Base-by-base conservation (phyloP, 1,284 basidiomycete species). In the Cronartium quercuum region DNA sequence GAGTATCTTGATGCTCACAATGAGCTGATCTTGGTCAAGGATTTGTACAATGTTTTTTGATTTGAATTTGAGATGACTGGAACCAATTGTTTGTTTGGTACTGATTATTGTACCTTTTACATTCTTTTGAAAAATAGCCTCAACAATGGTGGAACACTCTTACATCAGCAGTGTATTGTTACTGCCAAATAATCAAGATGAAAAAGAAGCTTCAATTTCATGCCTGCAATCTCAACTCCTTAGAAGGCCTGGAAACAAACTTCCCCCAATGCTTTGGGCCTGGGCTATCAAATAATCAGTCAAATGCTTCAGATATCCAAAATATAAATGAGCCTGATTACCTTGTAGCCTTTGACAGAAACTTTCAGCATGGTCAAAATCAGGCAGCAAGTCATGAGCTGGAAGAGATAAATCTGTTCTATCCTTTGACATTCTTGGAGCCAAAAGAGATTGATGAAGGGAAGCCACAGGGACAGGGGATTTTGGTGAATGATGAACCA, bases 1-100 rank as follows among this genome's bases (percentile, higher is more conserved):
- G 66, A 68, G 37, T 68, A 55, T n/a, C 38, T 68, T 5, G 66
- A 68, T 68, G 42, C 66, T 18, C 9, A 37, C 12, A 68, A 68
- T 58, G 47, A 44, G n/a, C 21, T 68, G 6, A 68, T 68, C 21
- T 58, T 57, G 47, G 51, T 35, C 3, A 6, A 44, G 6, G 57
- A 35, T 2, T 6, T 35, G 18, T n/a, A 12, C 13, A 5, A n/a
- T 15, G 18, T 35, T 21, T 7, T 2, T 13, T 29, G 38, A 37
- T n/a, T 0, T 2, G 15, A 10, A 47, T 13, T 35, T 35, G 38
- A 35, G 55, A 13, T 37, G 57, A 34, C 18, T 44, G 4, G 62
- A 65, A 13, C 7, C 35, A 65, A 37, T n/a, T 38, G 38, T 34
- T 38, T 44, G 6, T 35, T 37, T 3, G 21, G 35, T 38, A 35